These are phyloP conservation scores for Oryza meridionalis DNA, from an alignment of 176 grass and related monocot genomes.

Conservation along the genomic window DNA sequence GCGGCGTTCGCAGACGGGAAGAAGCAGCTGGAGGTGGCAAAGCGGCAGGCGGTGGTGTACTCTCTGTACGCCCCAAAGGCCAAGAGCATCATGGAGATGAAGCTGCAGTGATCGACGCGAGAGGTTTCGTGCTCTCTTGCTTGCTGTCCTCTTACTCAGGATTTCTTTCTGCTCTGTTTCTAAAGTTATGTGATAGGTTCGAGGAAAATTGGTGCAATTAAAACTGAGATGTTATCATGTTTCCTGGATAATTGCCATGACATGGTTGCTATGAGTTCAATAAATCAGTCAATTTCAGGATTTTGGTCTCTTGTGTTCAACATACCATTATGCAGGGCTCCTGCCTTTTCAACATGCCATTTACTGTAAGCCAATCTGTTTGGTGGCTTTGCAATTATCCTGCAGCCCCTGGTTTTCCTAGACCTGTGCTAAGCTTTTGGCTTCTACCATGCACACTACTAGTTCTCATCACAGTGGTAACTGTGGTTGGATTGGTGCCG, in stretches of 20 bases:
- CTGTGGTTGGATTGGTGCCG: not conserved
- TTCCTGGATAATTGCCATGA: conserved; percentile 18
- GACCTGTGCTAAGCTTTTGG: not conserved
- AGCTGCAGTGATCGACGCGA: conserved; percentile 43
- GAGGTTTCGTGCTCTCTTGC: too few species aligned
- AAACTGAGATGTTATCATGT: not conserved
- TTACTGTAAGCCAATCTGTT: conserved; percentile 1
- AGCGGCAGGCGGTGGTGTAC: conserved; percentile 78
- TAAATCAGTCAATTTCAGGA: conserved; percentile 19
- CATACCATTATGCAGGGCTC: not conserved
- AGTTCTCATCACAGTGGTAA: not conserved
- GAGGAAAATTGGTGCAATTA: not conserved
- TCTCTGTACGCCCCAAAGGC: conserved; percentile 76
- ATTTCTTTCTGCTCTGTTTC: too few species aligned
- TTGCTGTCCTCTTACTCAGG: too few species aligned
- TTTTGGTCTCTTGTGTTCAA: not conserved
- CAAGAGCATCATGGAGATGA: conserved; percentile 83
- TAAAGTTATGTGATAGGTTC: too few species aligned
- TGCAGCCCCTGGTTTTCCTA: not conserved
- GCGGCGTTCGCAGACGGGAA: conserved; percentile 67
- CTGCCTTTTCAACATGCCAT: not conserved
- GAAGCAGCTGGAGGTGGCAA: conserved; percentile 72
- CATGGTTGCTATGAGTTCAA: conserved; percentile 29
- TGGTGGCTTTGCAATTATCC: not conserved
- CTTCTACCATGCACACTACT: not conserved